phyloP scores from a whole-genome alignment of 306 rosid species.

The Begonia fuchsioides region DNA sequence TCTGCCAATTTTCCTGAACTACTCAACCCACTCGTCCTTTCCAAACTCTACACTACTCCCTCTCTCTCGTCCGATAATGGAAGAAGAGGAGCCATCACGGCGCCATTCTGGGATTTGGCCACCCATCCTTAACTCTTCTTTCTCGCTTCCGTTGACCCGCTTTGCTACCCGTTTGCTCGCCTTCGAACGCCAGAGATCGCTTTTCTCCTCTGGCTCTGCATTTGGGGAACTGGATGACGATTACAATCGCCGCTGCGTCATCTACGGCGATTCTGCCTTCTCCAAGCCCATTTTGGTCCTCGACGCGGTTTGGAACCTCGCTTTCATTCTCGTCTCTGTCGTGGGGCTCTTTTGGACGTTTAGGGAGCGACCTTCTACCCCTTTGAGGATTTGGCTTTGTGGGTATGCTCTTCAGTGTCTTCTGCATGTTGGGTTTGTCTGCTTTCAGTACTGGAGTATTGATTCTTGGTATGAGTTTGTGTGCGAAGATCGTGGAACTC shows the following conservation, averaged over 20 bases:
- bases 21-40: too few relatives aligned
- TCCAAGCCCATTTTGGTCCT: slow-evolving; percentile 43
- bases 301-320: slow-evolving; percentile 61
- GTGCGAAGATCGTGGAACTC: slow-evolving; percentile 15
- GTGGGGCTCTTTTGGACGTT: slow-evolving; percentile 45
- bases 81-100: slow-evolving; percentile 22
- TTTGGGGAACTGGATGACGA: slow-evolving; percentile 6
- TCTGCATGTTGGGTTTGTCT: slow-evolving; percentile 46
- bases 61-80: slow-evolving; percentile 23
- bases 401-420: slow-evolving; percentile 55
- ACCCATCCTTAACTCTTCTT: slow-evolving; percentile 19
- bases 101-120: slow-evolving; percentile 16
- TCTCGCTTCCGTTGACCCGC: slow-evolving; percentile 33
- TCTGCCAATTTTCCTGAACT: too few relatives aligned
- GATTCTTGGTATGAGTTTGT: slow-evolving; percentile 9
- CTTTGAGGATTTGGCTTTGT: slow-evolving; percentile 54
- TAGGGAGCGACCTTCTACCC: slow-evolving; percentile 49
- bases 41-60: background rate
- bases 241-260: slow-evolving; percentile 7
- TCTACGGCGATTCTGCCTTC: slow-evolving; percentile 12
- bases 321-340: slow-evolving; percentile 46
- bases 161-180: slow-evolving; percentile 22
- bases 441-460: slow-evolving; percentile 25
- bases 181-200: slow-evolving; percentile 25
- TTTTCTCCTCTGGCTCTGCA: slow-evolving; percentile 17